A percentile compares a stretch with the other conserved stretches of the same genome.
Conservation (phyloP, 441 rosid species). For the Pelargonium australe region DNA sequence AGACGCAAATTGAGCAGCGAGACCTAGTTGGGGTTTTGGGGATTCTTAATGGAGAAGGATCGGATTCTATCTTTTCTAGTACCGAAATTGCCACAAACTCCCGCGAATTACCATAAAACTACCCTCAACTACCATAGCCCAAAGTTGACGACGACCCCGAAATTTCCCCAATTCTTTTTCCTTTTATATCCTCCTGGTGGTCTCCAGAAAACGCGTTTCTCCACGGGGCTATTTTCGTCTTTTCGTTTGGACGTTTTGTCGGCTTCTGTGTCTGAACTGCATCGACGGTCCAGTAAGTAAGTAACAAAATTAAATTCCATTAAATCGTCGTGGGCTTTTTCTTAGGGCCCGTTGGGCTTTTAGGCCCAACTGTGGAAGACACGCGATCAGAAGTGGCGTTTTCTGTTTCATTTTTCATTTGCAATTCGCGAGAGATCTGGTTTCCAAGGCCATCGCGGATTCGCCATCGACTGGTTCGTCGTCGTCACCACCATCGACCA, state of each 20-base stretch:
- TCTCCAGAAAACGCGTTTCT: neutral
- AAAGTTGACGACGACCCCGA: neutral
- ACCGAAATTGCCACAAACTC: slow-evolving; percentile 6
- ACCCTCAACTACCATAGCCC: slow-evolving; percentile 7
- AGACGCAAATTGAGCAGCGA: neutral
- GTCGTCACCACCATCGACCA: neutral
- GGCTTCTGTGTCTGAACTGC: neutral
- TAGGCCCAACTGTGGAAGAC: neutral
- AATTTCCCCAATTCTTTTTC: neutral
- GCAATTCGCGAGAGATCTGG: slow-evolving; percentile 9
- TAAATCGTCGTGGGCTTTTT: neutral
- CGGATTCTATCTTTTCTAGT: slow-evolving; percentile 1
- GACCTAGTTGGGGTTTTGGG: slow-evolving; percentile 3
- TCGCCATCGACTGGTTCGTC: slow-evolving; percentile 7
- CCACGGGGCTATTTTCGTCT: neutral
- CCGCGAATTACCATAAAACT: slow-evolving; percentile 4
- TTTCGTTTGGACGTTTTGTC: neutral
- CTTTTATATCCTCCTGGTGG: neutral
- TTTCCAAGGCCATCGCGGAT: neutral
- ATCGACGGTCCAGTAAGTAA: neutral
- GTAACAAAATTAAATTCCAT: neutral
- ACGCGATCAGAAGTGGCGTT: slow-evolving; percentile 2
- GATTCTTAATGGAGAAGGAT: slow-evolving; percentile 4
- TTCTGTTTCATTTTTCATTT: neutral
- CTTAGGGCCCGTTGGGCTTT: neutral